A percentile compares a stretch with the other conserved stretches of the same genome.
Evolutionary conservation across 257 asterid species (phyloP).

Genomic region (Fraxinus quadrangulata): DNA sequence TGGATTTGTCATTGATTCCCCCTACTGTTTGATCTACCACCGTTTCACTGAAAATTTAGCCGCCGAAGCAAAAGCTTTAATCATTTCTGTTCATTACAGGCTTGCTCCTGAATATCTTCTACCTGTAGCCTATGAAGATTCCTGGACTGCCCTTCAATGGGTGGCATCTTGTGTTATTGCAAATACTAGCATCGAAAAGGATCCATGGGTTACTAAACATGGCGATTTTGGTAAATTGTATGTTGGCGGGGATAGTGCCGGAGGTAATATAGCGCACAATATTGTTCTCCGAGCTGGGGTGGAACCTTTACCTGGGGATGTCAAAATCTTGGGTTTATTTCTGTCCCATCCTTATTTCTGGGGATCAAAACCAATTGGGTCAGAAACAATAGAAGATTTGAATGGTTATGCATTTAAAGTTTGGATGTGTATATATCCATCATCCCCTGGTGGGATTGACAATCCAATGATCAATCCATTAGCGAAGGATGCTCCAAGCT

Average conservation of each 20-base stretch:
- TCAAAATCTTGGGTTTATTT: slow-evolving; percentile 38
- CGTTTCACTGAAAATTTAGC: slow-evolving; percentile 23
- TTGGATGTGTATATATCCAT: slow-evolving; percentile 28
- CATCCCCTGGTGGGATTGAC: slow-evolving; percentile 34
- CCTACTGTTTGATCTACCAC: slow-evolving; percentile 19
- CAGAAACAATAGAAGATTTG: slow-evolving; percentile 9
- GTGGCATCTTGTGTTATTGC: slow-evolving; percentile 21
- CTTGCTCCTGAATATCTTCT: slow-evolving; percentile 55
- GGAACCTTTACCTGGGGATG: slow-evolving; percentile 28
- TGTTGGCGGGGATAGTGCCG: slow-evolving; percentile 32
- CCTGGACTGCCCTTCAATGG: slow-evolving; percentile 45
- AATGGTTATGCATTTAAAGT: neutral
- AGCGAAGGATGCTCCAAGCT: slow-evolving; percentile 18
- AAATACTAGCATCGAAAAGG: neutral
- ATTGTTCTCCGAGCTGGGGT: slow-evolving; percentile 28
- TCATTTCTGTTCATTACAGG: slow-evolving; percentile 39
- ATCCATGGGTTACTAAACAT: slow-evolving; percentile 37
- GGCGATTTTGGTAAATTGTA: slow-evolving; percentile 26
- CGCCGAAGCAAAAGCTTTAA: slow-evolving; percentile 24
- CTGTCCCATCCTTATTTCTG: slow-evolving; percentile 36
- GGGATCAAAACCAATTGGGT: slow-evolving; percentile 26
- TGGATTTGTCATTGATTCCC: slow-evolving; percentile 39
- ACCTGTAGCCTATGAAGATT: slow-evolving; percentile 47
- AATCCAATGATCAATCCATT: slow-evolving; percentile 34
- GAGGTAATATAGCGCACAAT: slow-evolving; percentile 33